These are phyloP conservation scores for Stylosanthes scabra DNA, from an alignment of 331 rosid species.

Conservation along the genomic window DNA sequence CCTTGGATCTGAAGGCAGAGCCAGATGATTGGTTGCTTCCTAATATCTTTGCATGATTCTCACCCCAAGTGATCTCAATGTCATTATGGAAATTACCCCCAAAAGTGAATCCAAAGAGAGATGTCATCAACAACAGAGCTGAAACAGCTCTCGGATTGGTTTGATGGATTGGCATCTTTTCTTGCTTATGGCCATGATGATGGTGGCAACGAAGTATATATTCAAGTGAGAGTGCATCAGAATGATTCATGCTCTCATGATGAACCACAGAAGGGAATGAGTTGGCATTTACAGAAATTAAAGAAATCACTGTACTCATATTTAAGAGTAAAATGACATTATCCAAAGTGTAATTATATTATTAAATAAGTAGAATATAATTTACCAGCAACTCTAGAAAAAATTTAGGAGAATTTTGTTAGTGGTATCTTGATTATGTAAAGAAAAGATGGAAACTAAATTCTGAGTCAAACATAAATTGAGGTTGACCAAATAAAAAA, in stretches of 20 bases:
- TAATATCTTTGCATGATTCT: constrained; percentile 13
- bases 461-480: too few relatives aligned
- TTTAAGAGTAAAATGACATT: too few relatives aligned
- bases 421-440: too few relatives aligned
- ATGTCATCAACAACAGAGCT: constrained; percentile 25
- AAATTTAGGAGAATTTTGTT: too few relatives aligned
- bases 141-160: constrained; percentile 1
- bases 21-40: constrained; percentile 37
- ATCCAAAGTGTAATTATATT: too few relatives aligned
- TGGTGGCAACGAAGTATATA: constrained; percentile 7
- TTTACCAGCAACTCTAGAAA: too few relatives aligned
- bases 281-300: constrained; percentile 5
- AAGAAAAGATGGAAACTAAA: not conserved
- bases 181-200: not conserved
- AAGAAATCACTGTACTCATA: too few relatives aligned
- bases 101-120: too few relatives aligned
- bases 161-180: constrained; percentile 9
- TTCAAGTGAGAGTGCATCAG: not conserved
- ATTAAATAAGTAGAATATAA: too few relatives aligned
- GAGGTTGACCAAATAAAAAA: not conserved
- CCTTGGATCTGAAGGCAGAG: constrained; percentile 43
- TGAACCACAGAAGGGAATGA: constrained; percentile 22
- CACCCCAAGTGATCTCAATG: constrained; percentile 33
- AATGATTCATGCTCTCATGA: constrained; percentile 15
- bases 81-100: constrained; percentile 28